Conservation (phyloP, 495 filamentous ascomycete genomes). For the Terfezia claveryi region DNA sequence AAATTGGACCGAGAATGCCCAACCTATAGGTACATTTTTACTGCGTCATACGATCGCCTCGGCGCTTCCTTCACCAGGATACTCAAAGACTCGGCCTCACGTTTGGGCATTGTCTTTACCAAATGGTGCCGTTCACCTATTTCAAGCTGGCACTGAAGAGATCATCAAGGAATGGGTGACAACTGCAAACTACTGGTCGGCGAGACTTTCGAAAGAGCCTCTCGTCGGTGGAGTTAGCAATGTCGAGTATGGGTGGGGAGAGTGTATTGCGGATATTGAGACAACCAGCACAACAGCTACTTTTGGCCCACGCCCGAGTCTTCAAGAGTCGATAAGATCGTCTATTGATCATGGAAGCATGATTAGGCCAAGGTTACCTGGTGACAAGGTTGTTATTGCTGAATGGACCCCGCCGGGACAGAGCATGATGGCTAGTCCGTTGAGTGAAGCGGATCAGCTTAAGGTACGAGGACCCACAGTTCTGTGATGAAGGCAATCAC, state of each 20-base stretch:
- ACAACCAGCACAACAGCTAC: constrained; percentile 19
- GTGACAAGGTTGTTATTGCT: constrained; percentile 62
- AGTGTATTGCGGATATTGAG: constrained; percentile 60
- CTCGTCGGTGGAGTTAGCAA: constrained; percentile 84
- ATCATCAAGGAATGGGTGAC: constrained; percentile 86
- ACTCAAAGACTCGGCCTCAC: constrained; percentile 71
- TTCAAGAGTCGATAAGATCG: constrained; percentile 51
- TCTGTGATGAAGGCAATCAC: too few species aligned
- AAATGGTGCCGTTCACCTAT: constrained; percentile 83
- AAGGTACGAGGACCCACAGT: neutral
- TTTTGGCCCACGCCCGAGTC: constrained; percentile 31
- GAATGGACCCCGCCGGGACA: constrained; percentile 91
- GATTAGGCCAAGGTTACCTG: constrained; percentile 47
- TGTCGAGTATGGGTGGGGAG: constrained; percentile 93
- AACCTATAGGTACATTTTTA: constrained; percentile 64
- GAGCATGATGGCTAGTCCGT: constrained; percentile 59
- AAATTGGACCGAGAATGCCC: constrained; percentile 92
- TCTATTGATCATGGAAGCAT: constrained; percentile 41
- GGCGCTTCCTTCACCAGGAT: constrained; percentile 70
- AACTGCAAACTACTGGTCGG: constrained; percentile 95
- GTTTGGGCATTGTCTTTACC: constrained; percentile 93
- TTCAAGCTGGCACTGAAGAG: constrained; percentile 89
- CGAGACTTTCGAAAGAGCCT: constrained; percentile 77
- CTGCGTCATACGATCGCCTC: constrained; percentile 85
- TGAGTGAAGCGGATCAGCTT: constrained; percentile 63